Evolutionary conservation across 148 eudicot genomes (phyloP).

Genomic region (Rhododendron griersonianum): DNA sequence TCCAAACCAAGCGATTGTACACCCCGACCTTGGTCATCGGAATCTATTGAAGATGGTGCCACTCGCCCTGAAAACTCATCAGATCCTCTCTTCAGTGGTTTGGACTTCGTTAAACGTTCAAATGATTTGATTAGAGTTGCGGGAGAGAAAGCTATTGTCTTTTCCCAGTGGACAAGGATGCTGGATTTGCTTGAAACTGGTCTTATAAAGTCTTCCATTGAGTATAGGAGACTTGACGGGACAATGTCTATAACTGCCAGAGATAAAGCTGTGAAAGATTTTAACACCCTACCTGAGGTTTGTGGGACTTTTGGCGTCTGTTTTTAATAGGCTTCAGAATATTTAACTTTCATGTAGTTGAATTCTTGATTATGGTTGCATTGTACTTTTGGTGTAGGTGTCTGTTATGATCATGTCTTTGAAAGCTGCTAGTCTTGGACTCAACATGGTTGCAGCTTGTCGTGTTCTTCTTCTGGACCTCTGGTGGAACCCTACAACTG

Average conservation of each 20-base stretch:
- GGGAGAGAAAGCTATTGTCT: constrained; percentile 90
- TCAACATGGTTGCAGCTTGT: constrained; percentile 98
- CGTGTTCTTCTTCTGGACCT: constrained; percentile 88
- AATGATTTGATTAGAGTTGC: constrained; percentile 21
- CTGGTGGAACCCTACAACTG: constrained; percentile 99
- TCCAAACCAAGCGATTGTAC: constrained; percentile 33
- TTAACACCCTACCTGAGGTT: constrained; percentile 92
- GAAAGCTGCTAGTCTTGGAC: constrained; percentile 97
- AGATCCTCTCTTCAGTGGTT: constrained; percentile 11
- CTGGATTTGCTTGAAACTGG: constrained; percentile 88
- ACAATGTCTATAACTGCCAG: constrained; percentile 91
- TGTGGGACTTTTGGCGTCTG: constrained; percentile 6
- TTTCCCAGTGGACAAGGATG: constrained; percentile 99
- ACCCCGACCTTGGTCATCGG: constrained; percentile 5
- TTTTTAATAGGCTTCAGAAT: constrained; percentile 1
- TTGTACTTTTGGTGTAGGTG: constrained; percentile 45
- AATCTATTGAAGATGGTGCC: constrained; percentile 16
- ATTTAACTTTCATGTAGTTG: neutral
- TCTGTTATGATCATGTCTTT: constrained; percentile 98
- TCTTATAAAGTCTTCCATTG: constrained; percentile 60
- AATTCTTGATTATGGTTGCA: neutral
- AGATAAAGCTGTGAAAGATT: constrained; percentile 90
- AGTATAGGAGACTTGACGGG: constrained; percentile 90
- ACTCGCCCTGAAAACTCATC: constrained; percentile 17
- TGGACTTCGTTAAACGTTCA: constrained; percentile 15